Evolutionary conservation across 805 yeast genomes (phyloP).

Genomic region (Pichia occidentalis): DNA sequence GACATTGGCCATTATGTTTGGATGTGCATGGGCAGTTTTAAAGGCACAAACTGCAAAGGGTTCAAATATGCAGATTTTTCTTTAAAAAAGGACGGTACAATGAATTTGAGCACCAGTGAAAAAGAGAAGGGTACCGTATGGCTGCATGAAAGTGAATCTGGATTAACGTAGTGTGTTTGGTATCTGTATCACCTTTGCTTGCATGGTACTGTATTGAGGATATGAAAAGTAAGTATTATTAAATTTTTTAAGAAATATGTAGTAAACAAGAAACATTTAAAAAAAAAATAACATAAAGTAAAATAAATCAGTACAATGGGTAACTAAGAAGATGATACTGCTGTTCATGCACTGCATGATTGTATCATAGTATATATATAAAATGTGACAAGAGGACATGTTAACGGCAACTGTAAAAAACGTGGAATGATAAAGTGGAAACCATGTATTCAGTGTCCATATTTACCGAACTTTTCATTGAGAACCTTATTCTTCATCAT

Average conservation of each 20-base stretch:
- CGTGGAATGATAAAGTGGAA: too few relatives aligned
- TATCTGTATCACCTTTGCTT: too few relatives aligned
- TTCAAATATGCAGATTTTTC: constrained; percentile 48
- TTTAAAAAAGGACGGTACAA: constrained; percentile 22
- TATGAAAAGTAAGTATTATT: background rate
- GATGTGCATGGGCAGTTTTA: constrained; percentile 49
- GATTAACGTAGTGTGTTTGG: too few relatives aligned
- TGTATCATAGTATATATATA: background rate
- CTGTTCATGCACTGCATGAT: background rate
- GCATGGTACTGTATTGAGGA: too few relatives aligned
- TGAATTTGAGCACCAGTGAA: background rate
- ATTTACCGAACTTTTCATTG: constrained; percentile 31
- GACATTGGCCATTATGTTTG: constrained; percentile 57
- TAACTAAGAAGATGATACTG: too few relatives aligned
- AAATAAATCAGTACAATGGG: too few relatives aligned
- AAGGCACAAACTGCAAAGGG: constrained; percentile 39
- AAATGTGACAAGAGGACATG: background rate
- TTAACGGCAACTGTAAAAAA: background rate
- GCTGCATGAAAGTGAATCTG: constrained; percentile 4
- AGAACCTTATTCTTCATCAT: constrained; percentile 38
- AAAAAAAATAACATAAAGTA: background rate
- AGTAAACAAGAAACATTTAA: background rate
- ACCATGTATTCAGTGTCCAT: constrained; percentile 18
- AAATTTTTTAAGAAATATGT: background rate
- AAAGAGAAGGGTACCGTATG: constrained; percentile 7